Evolutionary conservation across 768 basidiomycete genomes (phyloP), one percentile per base, ranked within the genome.

Genomic region (Dendrothele bispora): DNA sequence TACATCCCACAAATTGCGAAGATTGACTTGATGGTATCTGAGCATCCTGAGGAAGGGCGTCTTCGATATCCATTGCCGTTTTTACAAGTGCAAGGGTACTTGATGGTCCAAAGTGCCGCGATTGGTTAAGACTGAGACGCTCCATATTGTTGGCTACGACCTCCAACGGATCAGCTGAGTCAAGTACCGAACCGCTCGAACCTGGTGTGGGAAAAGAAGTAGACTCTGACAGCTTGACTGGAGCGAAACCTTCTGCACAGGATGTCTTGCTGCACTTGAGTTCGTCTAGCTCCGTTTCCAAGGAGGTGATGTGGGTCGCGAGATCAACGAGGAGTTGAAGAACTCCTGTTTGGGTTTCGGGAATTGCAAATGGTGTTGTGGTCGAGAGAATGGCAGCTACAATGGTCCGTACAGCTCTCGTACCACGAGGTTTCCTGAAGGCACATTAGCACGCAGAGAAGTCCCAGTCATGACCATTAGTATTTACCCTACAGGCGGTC

Each of bases 1-100:
- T 55, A 24, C 17, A 20, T 5, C 50, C n/a, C 7, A 53, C 35
- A 32, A 17, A 42, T 5, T 18, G 20, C 6, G 18, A 8, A 2
- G 4, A 17, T 27, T 21, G 22, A 5, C 12, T 18, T 8, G 7
- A 18, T 29, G 27, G 26, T 20, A 43, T 30, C 27, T 12, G 28
- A 18, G 20, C 14, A 20, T 12, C 7, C 25, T 21, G 2, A 8
- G 10, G 21, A 46, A 3, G 35, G n/a, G 10, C 66, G 34, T 66
- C 60, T 53, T 73, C 76, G 34, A 77, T 56, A 39, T 70, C 66
- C 15, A 74, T 64, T 11, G 75, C 75, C 27, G 39, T 53, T 36
- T 59, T 58, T 26, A 69, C 55, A 7, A 69, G 61, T 43, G 63
- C 62, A 24, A 66, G 50, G 28, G 62, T 60, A 46, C 68, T 68